phyloP scores from a whole-genome alignment of 495 filamentous ascomycete species.

The Neurospora tetrasperma region DNA sequence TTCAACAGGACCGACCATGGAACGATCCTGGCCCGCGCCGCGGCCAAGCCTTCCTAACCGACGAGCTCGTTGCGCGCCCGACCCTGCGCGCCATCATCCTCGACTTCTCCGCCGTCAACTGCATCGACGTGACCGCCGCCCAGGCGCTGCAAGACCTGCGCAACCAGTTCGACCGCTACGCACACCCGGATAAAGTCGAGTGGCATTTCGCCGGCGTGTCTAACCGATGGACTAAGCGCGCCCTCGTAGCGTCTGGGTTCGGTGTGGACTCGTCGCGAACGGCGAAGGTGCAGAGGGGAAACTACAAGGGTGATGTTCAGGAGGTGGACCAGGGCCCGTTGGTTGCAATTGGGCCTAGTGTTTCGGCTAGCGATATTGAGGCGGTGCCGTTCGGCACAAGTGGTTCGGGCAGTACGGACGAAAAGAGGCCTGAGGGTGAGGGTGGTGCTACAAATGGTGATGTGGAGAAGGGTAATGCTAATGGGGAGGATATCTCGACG shows the following conservation, averaged over 20 bases:
- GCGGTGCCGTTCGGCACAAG: neutral
- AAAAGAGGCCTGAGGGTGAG: constrained; percentile 4
- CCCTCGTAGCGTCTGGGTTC: constrained; percentile 39
- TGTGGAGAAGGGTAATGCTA: neutral
- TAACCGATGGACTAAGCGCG: constrained; percentile 41
- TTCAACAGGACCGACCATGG: constrained; percentile 48
- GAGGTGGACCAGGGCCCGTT: constrained; percentile 6
- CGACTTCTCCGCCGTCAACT: constrained; percentile 39
- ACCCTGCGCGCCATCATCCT: constrained; percentile 39
- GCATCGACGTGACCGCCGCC: constrained; percentile 37
- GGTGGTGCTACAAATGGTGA: neutral
- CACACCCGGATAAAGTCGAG: constrained; percentile 36
- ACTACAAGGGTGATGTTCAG: neutral
- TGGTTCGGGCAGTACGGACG: neutral
- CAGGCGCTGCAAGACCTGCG: constrained; percentile 41
- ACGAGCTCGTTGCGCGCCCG: constrained; percentile 26
- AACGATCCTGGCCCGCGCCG: constrained; percentile 78
- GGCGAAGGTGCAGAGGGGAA: constrained; percentile 1
- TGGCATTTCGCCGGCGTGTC: constrained; percentile 41
- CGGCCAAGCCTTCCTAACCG: constrained; percentile 28
- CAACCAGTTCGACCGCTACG: constrained; percentile 39
- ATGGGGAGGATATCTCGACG: constrained; percentile 14
- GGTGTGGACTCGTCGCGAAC: constrained; percentile 16
- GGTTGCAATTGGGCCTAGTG: constrained; percentile 12
- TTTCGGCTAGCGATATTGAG: neutral